Evolutionary conservation across 352 stramenopile genomes (phyloP).

Genomic region (Globisporangium acanthophoron): DNA sequence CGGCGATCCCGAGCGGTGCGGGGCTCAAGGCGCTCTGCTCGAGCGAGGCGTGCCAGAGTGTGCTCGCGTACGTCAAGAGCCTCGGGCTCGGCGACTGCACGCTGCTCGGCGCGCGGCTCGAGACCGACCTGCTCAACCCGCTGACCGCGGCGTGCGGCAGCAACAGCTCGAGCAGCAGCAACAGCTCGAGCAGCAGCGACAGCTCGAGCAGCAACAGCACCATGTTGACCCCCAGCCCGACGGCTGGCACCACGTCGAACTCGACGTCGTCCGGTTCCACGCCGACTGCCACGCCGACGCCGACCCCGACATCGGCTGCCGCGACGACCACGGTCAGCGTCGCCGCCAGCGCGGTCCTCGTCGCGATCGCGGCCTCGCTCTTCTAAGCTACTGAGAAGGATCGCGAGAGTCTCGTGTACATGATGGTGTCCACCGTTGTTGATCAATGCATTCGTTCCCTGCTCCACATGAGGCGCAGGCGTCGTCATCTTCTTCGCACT

Average conservation of each 20-base stretch:
- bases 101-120: constrained; percentile 14
- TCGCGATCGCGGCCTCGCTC: too few species aligned
- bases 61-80: constrained; percentile 13
- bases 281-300: too few species aligned
- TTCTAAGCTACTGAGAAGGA: too few species aligned
- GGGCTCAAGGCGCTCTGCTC: constrained; percentile 18
- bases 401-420: too few species aligned
- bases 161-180: too few species aligned
- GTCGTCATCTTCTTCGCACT: too few species aligned
- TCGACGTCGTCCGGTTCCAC: not conserved
- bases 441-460: too few species aligned
- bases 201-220: not conserved
- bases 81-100: constrained; percentile 26
- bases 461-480: too few species aligned
- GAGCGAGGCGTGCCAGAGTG: constrained; percentile 15
- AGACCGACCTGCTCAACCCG: constrained; percentile 18
- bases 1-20: constrained; percentile 3
- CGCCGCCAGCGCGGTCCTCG: too few species aligned
- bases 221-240: not conserved
- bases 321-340: too few species aligned
- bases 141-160: constrained; percentile 7
- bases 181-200: not conserved
- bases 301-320: too few species aligned
- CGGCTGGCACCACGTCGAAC: not conserved
- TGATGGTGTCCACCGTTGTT: too few species aligned